Evolutionary conservation across 345 rosid species (phyloP).

Genomic region (Syzygium jambos): DNA sequence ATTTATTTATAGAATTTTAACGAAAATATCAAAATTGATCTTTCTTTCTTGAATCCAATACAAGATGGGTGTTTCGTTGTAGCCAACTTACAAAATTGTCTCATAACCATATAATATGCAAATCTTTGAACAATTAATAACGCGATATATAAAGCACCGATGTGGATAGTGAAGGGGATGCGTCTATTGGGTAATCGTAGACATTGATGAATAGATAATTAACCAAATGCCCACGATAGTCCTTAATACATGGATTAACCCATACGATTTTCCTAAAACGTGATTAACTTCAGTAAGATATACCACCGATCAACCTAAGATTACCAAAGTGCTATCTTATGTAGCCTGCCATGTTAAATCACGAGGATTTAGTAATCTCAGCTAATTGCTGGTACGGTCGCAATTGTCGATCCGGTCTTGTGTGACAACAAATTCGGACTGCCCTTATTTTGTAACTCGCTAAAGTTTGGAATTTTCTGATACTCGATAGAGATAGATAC

Average conservation of each 20-base stretch:
- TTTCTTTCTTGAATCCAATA: neutral
- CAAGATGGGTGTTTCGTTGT: neutral
- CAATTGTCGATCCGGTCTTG: neutral
- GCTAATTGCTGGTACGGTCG: neutral
- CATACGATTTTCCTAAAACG: neutral
- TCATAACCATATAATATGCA: neutral
- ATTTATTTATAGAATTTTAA: neutral
- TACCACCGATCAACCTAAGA: neutral
- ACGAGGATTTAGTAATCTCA: neutral
- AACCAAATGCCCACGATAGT: neutral
- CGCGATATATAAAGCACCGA: neutral
- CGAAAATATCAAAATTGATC: neutral
- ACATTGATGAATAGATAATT: neutral
- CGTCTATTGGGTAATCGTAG: neutral
- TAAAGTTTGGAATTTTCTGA: neutral
- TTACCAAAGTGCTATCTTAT: neutral
- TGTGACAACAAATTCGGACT: neutral
- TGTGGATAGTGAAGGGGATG: neutral
- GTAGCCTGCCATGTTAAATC: neutral
- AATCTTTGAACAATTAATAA: neutral
- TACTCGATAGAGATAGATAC: neutral
- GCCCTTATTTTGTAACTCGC: neutral
- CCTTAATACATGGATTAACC: neutral
- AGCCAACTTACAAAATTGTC: neutral
- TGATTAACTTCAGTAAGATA: neutral